Percentiles rank a stretch among this genome's conserved stretches.
Conservation (phyloP, 768 basidiomycete genomes). For the Boletellus emodensis region DNA sequence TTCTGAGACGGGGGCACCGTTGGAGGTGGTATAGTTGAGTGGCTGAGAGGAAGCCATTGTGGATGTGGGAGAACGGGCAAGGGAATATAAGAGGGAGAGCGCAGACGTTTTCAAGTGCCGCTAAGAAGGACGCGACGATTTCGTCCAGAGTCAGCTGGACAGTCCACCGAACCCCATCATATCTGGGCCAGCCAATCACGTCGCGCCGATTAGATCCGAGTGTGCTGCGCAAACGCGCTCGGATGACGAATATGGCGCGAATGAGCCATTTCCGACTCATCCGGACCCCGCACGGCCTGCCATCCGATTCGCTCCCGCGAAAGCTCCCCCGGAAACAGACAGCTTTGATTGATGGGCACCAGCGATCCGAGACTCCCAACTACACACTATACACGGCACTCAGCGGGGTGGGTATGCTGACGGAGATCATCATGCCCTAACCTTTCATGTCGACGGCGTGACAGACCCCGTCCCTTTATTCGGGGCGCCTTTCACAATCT, state of each 20-base stretch:
- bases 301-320: constrained; percentile 22
- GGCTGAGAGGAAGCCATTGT: constrained; percentile 61
- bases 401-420: background rate
- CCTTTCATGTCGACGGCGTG: constrained; percentile 8
- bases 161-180: background rate
- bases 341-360: too few relatives aligned
- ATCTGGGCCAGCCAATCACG: constrained; percentile 1
- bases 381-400: constrained; percentile 1
- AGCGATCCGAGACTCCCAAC: background rate
- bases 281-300: background rate
- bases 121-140: constrained; percentile 18
- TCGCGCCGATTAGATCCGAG: background rate
- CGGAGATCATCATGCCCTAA: background rate
- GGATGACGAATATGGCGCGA: too few relatives aligned
- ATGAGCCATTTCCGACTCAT: background rate
- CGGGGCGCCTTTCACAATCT: constrained; percentile 26
- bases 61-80: background rate
- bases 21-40: constrained; percentile 83
- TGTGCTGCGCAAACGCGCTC: background rate
- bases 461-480: constrained; percentile 11
- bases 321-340: background rate
- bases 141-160: constrained; percentile 3
- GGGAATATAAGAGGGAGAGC: constrained; percentile 10
- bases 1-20: constrained; percentile 69
- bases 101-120: constrained; percentile 24